Evolutionary conservation across 129 eudicot genomes (phyloP), one percentile per base, ranked within the genome.

Genomic region (Centella asiatica): DNA sequence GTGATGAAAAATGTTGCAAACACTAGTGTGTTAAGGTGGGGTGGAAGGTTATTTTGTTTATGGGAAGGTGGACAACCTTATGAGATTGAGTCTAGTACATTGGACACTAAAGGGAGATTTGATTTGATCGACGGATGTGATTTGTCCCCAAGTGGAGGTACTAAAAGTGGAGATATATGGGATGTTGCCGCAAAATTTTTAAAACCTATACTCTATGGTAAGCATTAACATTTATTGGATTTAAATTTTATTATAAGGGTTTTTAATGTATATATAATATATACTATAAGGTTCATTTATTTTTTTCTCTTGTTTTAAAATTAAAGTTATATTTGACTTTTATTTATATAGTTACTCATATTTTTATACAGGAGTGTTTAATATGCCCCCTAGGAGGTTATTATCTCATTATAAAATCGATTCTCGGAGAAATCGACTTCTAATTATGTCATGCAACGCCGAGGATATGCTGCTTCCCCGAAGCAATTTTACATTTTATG

Each of bases 11-110:
- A 92, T 68, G 98, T 92, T 18, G 98, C 98, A 3, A 92, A 92
- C 20, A 92, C 98, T 11, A 87, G 90, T 25, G 95, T 92, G 40
- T 63, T 92, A 31, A 72, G 57, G 19, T 92, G 98, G 98, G 94
- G 86, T 15, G 94, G 78, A 11, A 66, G 94, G 67, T 76, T 92
- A 76, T 76, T 92, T 42, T 92, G 98, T 45, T 67, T 92, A 72
- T 92, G 98, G 98, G 98, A 92, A 76, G 98, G 98, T 17, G 98
- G 98, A 2, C 81, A 70, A 0, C 98, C 98, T 6, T 86, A 92
- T 27, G 98, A 92, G 72, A 81, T 92, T 27, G 84, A 92, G n/a
- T 44, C 82, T 14, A 6, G 23, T 1, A 67, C 85, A 31, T 78
- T 92, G 76, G 78, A 71, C 37, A 92, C 98, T 6, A 60, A 81